These are phyloP conservation scores for Schizopora paradoxa DNA, from an alignment of 1,284 basidiomycete species.

Conservation along the genomic window DNA sequence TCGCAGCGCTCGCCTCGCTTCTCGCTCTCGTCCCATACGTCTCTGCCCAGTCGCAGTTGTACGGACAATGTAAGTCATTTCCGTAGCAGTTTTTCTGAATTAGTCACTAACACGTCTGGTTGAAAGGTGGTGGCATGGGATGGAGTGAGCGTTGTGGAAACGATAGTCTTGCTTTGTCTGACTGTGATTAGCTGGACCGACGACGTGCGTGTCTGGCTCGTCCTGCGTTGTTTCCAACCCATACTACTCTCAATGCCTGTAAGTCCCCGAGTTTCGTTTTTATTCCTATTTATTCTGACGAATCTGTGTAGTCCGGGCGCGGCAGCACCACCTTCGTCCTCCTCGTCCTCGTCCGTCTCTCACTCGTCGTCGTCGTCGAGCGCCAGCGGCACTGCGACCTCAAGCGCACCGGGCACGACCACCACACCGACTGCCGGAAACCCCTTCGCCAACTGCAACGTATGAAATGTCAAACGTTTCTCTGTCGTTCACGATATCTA, in stretches of 20 bases:
- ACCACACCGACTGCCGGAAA: constrained; percentile 41
- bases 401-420: constrained; percentile 18
- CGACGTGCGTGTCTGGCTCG: constrained; percentile 27
- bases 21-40: constrained; percentile 42
- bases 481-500: not conserved
- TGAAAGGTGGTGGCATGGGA: constrained; percentile 47
- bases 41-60: constrained; percentile 38
- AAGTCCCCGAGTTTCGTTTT: constrained; percentile 21
- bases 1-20: constrained; percentile 41
- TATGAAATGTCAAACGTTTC: constrained; percentile 22
- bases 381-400: constrained; percentile 21
- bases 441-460: constrained; percentile 45
- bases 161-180: constrained; percentile 9
- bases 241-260: constrained; percentile 58
- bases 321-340: constrained; percentile 22
- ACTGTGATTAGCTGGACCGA: constrained; percentile 12
- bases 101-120: constrained; percentile 20
- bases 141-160: constrained; percentile 42
- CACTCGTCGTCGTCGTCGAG: constrained; percentile 25
- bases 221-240: constrained; percentile 39
- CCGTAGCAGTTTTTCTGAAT: not conserved
- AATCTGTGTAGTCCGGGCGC: constrained; percentile 17
- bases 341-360: constrained; percentile 20
- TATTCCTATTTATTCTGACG: constrained; percentile 1
- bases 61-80: constrained; percentile 15